Base-by-base conservation (phyloP, 495 filamentous ascomycete genomes). In the Talaromyces stipitatus region DNA sequence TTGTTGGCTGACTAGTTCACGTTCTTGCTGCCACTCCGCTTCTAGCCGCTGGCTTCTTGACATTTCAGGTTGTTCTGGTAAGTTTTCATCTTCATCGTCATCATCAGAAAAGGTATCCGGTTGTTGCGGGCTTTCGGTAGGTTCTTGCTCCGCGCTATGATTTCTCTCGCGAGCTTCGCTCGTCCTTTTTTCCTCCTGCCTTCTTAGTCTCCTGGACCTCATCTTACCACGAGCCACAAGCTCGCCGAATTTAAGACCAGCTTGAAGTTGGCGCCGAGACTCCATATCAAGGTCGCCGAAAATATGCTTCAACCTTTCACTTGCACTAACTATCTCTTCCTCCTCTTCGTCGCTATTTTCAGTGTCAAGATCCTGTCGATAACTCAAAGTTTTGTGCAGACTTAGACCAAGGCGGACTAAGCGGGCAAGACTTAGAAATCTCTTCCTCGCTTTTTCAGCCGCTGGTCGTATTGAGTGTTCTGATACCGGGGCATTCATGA, bases 1-100 rank as follows among this genome's bases (percentile, higher is more conserved):
- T 33, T 80, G 68, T 8, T 66, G 72, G 60, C 75, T 81, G 29
- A 82, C 72, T 9, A 68, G 70, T 55, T 82, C 74, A 33, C 80
- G 69, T 45, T 80, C 76, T 7, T 61, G 65, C 52, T 82, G 78
- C 75, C 76, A 82, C 51, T 74, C 64, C n/a, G 58, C 64, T 61
- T 80, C 71, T 57, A 64, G 66, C 51, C 61, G 64, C 56, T 61
- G 24, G 8, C 16, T 41, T 9, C 26, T 55, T 10, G 54, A 41
- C 12, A 43, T 22, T 29, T 62, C 65, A 64, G 65, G 33, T 56
- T 56, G 1, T 46, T 58, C 56, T 24, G 61, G 60, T 16, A 60
- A 54, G 2, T 56, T 57, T 22, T 61, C 29, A 16, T 55, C 27
- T 3, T n/a, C 11, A 29, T 51, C 36, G 18, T 43, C 53, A 30